Base-by-base conservation (phyloP, 805 yeast species). In the Maudiozyma barnettii region DNA sequence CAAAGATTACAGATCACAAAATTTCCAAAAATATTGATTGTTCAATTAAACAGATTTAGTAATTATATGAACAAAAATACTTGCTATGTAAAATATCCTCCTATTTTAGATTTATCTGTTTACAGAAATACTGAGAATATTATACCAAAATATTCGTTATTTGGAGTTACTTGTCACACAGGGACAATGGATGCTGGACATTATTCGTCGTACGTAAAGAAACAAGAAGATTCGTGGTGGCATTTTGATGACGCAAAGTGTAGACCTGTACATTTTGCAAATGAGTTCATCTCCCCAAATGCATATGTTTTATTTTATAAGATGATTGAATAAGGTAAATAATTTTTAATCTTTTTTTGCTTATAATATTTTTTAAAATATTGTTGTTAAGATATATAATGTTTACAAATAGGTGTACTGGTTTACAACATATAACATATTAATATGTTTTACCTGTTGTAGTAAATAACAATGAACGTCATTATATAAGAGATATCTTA, bases 141-240 rank as follows among this genome's bases (percentile, higher is more conserved):
- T 20, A 54, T 53, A 5, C 48, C 47, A 21, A 69, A 72, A 22
- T 90, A 89, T 63, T 76, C 76, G 51, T 64, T 90, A 20, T 83
- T 76, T 56, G 95, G 85, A 0, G 95, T 89, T 2, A 87, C 86
- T 13, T 81, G 86, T 53, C 97, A 90, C 64, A 78, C 67, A 48
- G 98, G 98, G 5, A 80, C 83, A 30, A 70, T 90, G 41, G 75
- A 79, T 38, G 84, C 88, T 7, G 97, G 98, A 0, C 97, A 90
- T 63, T 90, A 90, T 64, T 90, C 96, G 0, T 70, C 95, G 0
- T 85, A 73, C 59, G 91, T 86, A 3, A 68, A 78, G 57, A 86
- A 86, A 56, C 80, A 79, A 19, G 61, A 63, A 20, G 65, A 60
- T 39, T 68, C 69, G 46, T 84, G 81, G 2, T 88, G 96, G 96